Evolutionary conservation across 768 basidiomycete genomes (phyloP), one percentile per base, ranked within the genome.

Genomic region (Boletus rubropictus): DNA sequence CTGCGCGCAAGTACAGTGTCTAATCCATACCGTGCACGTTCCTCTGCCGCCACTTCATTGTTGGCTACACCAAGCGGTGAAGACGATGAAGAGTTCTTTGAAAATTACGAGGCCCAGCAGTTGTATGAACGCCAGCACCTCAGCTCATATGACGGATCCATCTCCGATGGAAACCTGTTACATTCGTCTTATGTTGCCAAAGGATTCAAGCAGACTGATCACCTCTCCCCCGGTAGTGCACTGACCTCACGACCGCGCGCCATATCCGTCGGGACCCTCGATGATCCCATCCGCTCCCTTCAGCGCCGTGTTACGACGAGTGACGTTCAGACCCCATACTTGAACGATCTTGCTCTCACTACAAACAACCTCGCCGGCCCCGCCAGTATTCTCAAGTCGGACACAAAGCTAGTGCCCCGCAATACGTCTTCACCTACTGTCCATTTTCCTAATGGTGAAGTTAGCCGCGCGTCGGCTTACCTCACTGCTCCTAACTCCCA

Each of bases 1-100:
- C 70, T 83, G 63, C 83, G 93, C 8, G 92, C 93, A 14, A 93
- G 79, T 60, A 97, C 93, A 1, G 92, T 97, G 14, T 95, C 93
- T 11, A 86, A 89, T 62, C 89, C 91, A n/a, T 93, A 92, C 65
- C 81, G 89, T 51, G 71, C 74, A 44, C 75, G 85, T 52, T 72
- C 84, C 47, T 74, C 80, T 39, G 73, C 72, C 15, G 67, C 74
- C n/a, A 71, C 72, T 34, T 83, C 85, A 4, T 71, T 87, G 50
- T 69, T 89, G 33, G 64, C 80, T 14, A 80, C 84, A 2, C 78
- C 84, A 2, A 75, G 63, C 27, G 73, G 77, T 35, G 80, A 82
- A 49, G 84, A 87, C 15, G 88, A 89, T 42, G 84, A 88, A 42
- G 87, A 89, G 41, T 76, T 80, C 54, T 86, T 86, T 58, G 80